Evolutionary conservation across 164 flowering plant species (phyloP), one percentile per base, ranked within the genome.

Genomic region (Berberis thunbergii): DNA sequence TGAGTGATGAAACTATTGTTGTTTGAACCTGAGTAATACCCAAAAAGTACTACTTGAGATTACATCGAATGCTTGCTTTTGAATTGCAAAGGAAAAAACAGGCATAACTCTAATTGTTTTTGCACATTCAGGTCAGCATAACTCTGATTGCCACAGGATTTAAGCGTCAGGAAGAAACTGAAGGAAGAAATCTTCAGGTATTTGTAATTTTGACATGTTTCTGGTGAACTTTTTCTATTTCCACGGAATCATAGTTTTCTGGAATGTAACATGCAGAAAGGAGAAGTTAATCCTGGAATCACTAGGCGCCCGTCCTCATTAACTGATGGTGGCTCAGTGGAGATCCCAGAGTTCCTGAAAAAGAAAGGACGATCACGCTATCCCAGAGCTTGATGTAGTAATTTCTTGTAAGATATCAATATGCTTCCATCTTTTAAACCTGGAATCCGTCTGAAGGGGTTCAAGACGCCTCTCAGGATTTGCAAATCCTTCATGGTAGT

Each of bases 351-450:
- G 77, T 94, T 94, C 70, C 70, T 94, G 44, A 88, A 78, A 77
- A 94, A 86, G 82, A 94, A 88, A 76, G 97, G 96, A 41, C 89
- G 95, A 1, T 88, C 97, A 4, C 92, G 95, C 65, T 88, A 75
- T 69, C 98, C 98, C 7, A 78, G 97, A 78, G 85, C 77, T 43
- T 87, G 72, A 80, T 2, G 43, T 61, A 61, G 26, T 57, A 64
- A 64, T 6, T 39, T 57, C 59, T 54, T 71, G 61, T 62, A 69
- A 58, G 13, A 66, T 69, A 63, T 58, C 11, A 61, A 45, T 54
- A 38, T 4, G 38, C 49, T 41, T 66, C 6, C 7, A 10, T 10
- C 45, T 39, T n/a, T 7, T 12, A 26, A 26, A 26, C 44, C 11
- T 57, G 44, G 45, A 45, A 64, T 60, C 63, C 63, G 40, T 26